Evolutionary conservation across 208 protist genomes (phyloP), one percentile per base, ranked within the genome.

Genomic region (Naegleria lovaniensis): DNA sequence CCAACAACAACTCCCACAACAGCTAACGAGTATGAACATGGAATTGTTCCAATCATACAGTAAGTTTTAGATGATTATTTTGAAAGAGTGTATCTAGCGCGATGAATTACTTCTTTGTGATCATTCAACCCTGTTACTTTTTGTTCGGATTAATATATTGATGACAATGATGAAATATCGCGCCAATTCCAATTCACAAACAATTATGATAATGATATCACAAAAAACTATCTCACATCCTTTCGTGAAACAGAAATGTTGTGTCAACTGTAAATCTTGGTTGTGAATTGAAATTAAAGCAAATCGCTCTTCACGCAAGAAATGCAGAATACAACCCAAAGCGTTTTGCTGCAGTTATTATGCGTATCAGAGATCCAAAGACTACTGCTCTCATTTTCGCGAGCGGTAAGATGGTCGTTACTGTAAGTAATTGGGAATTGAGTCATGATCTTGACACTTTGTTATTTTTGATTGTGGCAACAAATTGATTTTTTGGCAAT

Each of bases 271-370:
- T 97, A 83, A 96, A 97, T 90, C 92, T 97, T 36, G 93, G 92
- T 6, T 92, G 83, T 55, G 52, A 90, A 67, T 91, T 98, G 51
- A 94, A 98, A 83, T 93, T 98, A 59, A 96, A 97, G 85, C 90
- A 83, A 0, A 97, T 98, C 76, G 94, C 96, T 19, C 36, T 96
- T 11, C 48, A 93, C 40, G 95, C 95, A 25, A 90, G 96, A 88
- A 98, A 98, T 91, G 95, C 96, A 15, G 97, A 98, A 93, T 98
- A 98, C 90, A 97, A 97, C 86, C 97, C 97, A 55, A 97, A 97
- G 92, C 92, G 95, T 41, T 97, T 97, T 91, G 67, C 95, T 2
- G 96, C 96, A 6, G 96, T 97, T 4, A 97, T 97, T 85, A 96
- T 98, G 94, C 91, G 96, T 25, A 96, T 98, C 25, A 92, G 95